Base-by-base conservation (phyloP, 73 alveolate species). In the Symbiodinium pilosum region DNA sequence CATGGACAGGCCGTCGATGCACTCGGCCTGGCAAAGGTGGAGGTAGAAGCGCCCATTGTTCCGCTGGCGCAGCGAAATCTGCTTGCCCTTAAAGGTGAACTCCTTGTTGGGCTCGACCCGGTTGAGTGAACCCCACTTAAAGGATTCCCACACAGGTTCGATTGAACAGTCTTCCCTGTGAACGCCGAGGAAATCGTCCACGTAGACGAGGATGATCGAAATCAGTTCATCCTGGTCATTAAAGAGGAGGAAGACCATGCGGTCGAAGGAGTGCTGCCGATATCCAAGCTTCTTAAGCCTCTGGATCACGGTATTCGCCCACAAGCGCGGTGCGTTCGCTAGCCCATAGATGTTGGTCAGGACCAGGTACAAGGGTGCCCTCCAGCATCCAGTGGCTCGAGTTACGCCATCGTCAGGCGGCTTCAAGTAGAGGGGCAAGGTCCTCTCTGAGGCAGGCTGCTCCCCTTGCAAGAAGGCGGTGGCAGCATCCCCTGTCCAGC, bases 21-120 rank as follows among this genome's bases (percentile, higher is more conserved):
- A 47, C 59, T 47, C 59, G 21, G 59, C 14, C 59, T 47, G 59
- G 6, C 21, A 9, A 14, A 47, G 21, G 21, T 14, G 59, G 21
- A 39, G 59, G 88, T 39, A n/a, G 20, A 9, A 81, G 6, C 8
- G n/a, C 14, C 88, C 64, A n/a, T n/a, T n/a, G 47, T 81, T 43
- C 59, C 34, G 40, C 54, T 81, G 8, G 51, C 12, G 36, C 47
- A 59, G 36, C 54, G 64, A n/a, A 14, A 81, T 54, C 88, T 81
- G 88, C 38, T 32, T 81, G 20, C 88, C 88, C 34, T 81, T 81
- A 21, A 11, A 81, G 64, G 88, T 81, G 59, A 81, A 28, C 12
- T 81, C 88, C 11, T n/a, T 38, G 39, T 81, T 38, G 88, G 30
- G 11, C 21, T 54, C 36, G 38, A 59, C 40, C 21, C 59, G 20